Evolutionary conservation across 2,329 filamentous ascomycete species (phyloP).

Genomic region (Fusarium palustre): DNA sequence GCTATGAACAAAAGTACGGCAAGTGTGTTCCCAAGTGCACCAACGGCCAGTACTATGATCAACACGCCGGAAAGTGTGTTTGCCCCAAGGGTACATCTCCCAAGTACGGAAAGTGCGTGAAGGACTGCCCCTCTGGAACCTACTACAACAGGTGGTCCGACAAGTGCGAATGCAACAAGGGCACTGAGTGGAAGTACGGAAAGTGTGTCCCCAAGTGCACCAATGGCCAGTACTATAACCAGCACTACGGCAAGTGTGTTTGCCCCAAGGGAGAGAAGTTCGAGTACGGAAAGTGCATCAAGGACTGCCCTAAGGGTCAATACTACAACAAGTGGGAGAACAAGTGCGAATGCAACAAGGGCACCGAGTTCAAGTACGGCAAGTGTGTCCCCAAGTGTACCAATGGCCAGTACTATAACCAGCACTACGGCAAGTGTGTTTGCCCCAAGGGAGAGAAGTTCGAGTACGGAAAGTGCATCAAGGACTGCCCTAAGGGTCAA

Average conservation of each 20-base stretch:
- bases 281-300: slow-evolving; percentile 26
- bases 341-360: slow-evolving; percentile 24
- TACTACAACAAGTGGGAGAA: too few species aligned
- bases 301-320: slow-evolving; percentile 1
- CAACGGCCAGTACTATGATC: too few species aligned
- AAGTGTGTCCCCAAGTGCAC: slow-evolving; percentile 26
- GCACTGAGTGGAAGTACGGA: slow-evolving; percentile 21
- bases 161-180: slow-evolving; percentile 27
- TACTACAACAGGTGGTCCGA: too few species aligned
- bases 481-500: slow-evolving; percentile 21
- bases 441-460: slow-evolving; percentile 17
- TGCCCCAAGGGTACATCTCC: too few species aligned
- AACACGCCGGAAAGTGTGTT: too few species aligned
- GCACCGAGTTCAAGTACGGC: slow-evolving; percentile 12
- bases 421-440: slow-evolving; percentile 7
- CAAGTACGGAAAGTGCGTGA: slow-evolving; percentile 30
- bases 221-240: slow-evolving; percentile 4
- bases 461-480: slow-evolving; percentile 26
- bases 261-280: slow-evolving; percentile 24
- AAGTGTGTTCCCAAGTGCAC: slow-evolving; percentile 20
- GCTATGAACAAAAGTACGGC: slow-evolving; percentile 24
- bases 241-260: slow-evolving; percentile 1
- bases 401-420: slow-evolving; percentile 1
- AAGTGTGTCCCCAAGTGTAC: slow-evolving; percentile 10
- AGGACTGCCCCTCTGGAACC: too few species aligned